Evolutionary conservation across 192 early-diverging fungal genomes (phyloP), one percentile per base, ranked within the genome.

Genomic region (Cetraspora pellucida): DNA sequence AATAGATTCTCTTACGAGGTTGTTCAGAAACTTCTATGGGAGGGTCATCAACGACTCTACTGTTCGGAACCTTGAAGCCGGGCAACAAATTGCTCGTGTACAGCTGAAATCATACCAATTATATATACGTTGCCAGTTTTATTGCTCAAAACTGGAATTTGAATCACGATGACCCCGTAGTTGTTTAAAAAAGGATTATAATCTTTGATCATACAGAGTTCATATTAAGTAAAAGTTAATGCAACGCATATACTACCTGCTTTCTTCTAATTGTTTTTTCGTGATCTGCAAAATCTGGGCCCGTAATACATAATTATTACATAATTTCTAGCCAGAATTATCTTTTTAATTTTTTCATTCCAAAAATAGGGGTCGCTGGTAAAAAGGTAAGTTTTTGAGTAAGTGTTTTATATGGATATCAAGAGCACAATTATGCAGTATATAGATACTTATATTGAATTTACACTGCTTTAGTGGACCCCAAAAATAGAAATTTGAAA

Each of bases 201-300:
- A 57, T 73, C 31, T 58, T 73, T 58, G n/a, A 73, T 58, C 19
- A 72, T 72, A 72, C 70, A 72, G 57, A 72, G 59, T 61, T 28
- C 8, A 63, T 14, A 30, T 69, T 69, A 69, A 37, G 37, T 1
- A 37, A 37, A 37, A 69, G 21, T 0, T 69, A 46, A 69, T 50
- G 19, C 21, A 25, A 37, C 49, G 1, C 28, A 63, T 63, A 63
- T 0, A 30, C 67, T 14, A 69, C 67, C 67, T 69, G 19, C 67
- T 69, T 14, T 69, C 67, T 69, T 7, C 7, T 25, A 69, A 9
- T 6, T 5, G 45, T 6, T 69, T 69, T 69, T 46, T 49, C n/a
- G n/a, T n/a, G n/a, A n/a, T n/a, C n/a, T n/a, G n/a, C n/a, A n/a
- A n/a, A n/a, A n/a, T n/a, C n/a, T n/a, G n/a, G n/a, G n/a, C n/a